phyloP scores from a whole-genome alignment of 2,329 filamentous ascomycete species.

The Arthroderma uncinatum region DNA sequence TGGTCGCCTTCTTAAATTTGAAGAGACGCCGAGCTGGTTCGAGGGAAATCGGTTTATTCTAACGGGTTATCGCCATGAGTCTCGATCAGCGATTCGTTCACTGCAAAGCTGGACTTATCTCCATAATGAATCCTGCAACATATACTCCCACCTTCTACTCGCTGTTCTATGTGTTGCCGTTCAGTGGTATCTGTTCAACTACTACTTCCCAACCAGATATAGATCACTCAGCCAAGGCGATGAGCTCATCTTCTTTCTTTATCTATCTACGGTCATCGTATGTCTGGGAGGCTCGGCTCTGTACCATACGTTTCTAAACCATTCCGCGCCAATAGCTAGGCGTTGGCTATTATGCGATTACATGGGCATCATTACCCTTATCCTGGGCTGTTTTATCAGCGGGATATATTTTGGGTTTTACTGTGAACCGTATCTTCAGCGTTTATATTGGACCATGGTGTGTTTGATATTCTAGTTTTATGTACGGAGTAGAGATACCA shows the following conservation, averaged over 20 bases:
- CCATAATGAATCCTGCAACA: conserved; percentile 38
- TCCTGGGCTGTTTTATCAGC: conserved; percentile 26
- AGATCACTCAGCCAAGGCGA: conserved; percentile 8
- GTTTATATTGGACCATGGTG: conserved; percentile 29
- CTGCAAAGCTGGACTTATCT: conserved; percentile 33
- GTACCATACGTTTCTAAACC: conserved; percentile 28
- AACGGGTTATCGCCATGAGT: conserved; percentile 36
- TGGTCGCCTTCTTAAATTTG: not conserved
- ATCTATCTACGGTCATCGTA: conserved; percentile 20
- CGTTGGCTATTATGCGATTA: conserved; percentile 24
- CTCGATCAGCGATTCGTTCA: conserved; percentile 28
- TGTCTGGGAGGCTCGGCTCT: conserved; percentile 26
- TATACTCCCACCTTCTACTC: conserved; percentile 39
- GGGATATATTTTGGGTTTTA: conserved; percentile 30
- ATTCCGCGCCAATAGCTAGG: conserved; percentile 21
- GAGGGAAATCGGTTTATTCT: conserved; percentile 35
- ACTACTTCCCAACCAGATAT: not conserved
- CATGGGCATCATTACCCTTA: conserved; percentile 25
- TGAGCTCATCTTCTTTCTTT: conserved; percentile 15
- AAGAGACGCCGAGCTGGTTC: conserved; percentile 34
- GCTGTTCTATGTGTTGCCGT: conserved; percentile 24
- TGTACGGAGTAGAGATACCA: not conserved
- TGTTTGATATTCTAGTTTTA: conserved; percentile 7
- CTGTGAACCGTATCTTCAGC: conserved; percentile 22
- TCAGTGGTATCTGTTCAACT: not conserved